Evolutionary conservation across 169 alveolate species (phyloP).

Genomic region (Plasmodium chabaudi): DNA sequence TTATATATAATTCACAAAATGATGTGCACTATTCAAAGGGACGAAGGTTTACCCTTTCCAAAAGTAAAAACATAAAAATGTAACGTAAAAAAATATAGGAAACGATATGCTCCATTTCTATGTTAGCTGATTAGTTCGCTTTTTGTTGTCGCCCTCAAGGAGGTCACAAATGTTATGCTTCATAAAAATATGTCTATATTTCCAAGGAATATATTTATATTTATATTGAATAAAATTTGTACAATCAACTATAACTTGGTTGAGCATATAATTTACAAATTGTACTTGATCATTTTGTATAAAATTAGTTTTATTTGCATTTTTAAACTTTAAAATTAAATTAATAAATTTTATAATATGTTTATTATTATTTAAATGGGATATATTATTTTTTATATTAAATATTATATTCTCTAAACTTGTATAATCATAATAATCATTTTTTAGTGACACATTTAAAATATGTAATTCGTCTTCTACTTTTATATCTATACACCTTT

Average conservation of each 20-base stretch:
- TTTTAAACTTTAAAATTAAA: background rate
- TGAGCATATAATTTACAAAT: slow-evolving; percentile 38
- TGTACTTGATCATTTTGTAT: background rate
- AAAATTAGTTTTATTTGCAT: slow-evolving; percentile 1
- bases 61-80: too few relatives aligned
- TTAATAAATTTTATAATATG: slow-evolving; percentile 36
- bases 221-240: background rate
- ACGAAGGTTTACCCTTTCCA: too few relatives aligned
- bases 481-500: slow-evolving; percentile 17
- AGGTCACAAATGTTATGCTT: background rate
- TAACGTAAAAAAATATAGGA: too few relatives aligned
- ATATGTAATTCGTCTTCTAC: slow-evolving; percentile 47
- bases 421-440: slow-evolving; percentile 38
- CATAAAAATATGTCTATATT: slow-evolving; percentile 12
- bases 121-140: too few relatives aligned
- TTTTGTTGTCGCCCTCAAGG: too few relatives aligned
- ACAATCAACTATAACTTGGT: slow-evolving; percentile 36
- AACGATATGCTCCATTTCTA: too few relatives aligned
- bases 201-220: slow-evolving; percentile 49
- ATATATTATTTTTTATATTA: slow-evolving; percentile 53
- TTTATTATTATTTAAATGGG: slow-evolving; percentile 16
- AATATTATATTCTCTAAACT: slow-evolving; percentile 43
- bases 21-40: too few relatives aligned
- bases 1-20: too few relatives aligned
- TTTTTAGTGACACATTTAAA: slow-evolving; percentile 5